Evolutionary conservation across 2,329 filamentous ascomycete species (phyloP).

Genomic region (Fusarium nygamai): DNA sequence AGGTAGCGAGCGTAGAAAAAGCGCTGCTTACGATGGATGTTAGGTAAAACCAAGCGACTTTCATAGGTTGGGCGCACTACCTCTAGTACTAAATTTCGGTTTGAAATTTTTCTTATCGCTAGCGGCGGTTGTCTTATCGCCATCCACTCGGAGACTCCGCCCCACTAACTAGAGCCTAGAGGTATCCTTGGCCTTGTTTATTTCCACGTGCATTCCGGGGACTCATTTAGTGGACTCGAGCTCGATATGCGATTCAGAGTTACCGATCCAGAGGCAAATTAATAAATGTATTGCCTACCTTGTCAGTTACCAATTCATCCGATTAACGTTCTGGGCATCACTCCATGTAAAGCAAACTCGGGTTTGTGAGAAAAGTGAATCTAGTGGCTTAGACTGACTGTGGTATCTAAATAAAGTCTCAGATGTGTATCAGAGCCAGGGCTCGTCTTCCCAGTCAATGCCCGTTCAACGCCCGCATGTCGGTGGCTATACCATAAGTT

Average conservation of each 20-base stretch:
- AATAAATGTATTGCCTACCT: not conserved
- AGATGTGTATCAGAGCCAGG: conserved; percentile 13
- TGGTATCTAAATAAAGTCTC: conserved; percentile 19
- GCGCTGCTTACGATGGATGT: conserved; percentile 37
- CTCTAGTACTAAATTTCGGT: conserved; percentile 12
- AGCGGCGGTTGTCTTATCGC: conserved; percentile 19
- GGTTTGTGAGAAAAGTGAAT: not conserved
- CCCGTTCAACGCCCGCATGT: conserved; percentile 20
- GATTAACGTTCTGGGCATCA: not conserved
- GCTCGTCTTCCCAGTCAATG: conserved; percentile 1
- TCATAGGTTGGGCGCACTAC: conserved; percentile 28
- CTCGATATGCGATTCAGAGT: not conserved
- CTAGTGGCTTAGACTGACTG: conserved; percentile 13
- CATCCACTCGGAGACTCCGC: conserved; percentile 26
- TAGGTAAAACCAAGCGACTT: conserved; percentile 21
- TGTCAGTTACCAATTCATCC: not conserved
- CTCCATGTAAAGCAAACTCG: not conserved
- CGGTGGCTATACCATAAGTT: not conserved
- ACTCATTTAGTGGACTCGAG: conserved; percentile 21
- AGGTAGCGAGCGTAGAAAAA: conserved; percentile 35
- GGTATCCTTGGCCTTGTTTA: conserved; percentile 16
- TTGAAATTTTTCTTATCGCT: conserved; percentile 35
- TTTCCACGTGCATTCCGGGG: conserved; percentile 40
- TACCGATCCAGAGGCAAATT: conserved; percentile 1
- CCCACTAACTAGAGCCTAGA: not conserved